Percentiles rank a stretch among this genome's conserved stretches.
phyloP scores from a whole-genome alignment of 768 basidiomycete species.

The Stropharia rugosoannulata region DNA sequence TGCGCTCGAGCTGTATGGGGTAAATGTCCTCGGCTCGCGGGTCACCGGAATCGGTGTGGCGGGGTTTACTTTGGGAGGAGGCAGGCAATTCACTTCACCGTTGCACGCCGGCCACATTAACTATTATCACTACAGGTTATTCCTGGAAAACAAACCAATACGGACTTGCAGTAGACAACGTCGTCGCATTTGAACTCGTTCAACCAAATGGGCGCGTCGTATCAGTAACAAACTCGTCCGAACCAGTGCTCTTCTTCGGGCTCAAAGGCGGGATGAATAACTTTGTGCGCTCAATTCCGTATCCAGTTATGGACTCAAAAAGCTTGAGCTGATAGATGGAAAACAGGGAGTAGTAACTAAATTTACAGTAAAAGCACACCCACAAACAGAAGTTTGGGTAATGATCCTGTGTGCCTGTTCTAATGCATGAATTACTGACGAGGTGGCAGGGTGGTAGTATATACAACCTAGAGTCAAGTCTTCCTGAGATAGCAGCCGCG shows the following conservation, averaged over 20 bases:
- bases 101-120: neutral
- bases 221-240: conserved; percentile 27
- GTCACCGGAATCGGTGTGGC: conserved; percentile 59
- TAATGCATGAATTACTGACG: too few relatives aligned
- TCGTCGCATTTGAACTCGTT: conserved; percentile 53
- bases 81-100: conserved; percentile 10
- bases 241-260: conserved; percentile 41
- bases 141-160: conserved; percentile 62
- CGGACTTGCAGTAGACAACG: conserved; percentile 54
- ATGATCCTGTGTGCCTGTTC: neutral
- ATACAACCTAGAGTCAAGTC: conserved; percentile 20
- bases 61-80: conserved; percentile 59
- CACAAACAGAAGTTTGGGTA: conserved; percentile 59
- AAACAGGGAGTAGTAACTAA: conserved; percentile 56
- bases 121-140: conserved; percentile 50
- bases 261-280: conserved; percentile 65
- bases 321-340: too few relatives aligned
- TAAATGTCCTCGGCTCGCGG: conserved; percentile 58
- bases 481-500: conserved; percentile 32
- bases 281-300: conserved; percentile 32
- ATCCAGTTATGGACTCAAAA: neutral
- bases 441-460: conserved; percentile 49
- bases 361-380: conserved; percentile 52
- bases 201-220: conserved; percentile 47
- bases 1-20: conserved; percentile 44